Conservation (phyloP, 371 early-diverging fungal genomes). For the Haplosporangium sp. region DNA sequence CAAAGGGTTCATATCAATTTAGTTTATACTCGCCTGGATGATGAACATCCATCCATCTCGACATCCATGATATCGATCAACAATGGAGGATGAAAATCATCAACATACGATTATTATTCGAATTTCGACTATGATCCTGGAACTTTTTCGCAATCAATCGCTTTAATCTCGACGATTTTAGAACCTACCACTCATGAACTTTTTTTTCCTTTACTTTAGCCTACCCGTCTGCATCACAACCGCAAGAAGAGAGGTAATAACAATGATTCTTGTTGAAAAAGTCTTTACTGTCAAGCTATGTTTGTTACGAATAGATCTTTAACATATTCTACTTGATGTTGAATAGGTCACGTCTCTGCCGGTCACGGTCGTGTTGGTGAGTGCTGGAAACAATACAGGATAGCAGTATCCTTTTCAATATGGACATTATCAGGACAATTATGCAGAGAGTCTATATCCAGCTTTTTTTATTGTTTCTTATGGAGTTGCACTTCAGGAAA, state of each 20-base stretch:
- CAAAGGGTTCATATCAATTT: too few relatives aligned
- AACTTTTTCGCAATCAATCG: neutral
- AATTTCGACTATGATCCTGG: neutral
- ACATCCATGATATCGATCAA: slow-evolving; percentile 10
- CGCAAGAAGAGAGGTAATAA: slow-evolving; percentile 84
- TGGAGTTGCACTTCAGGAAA: too few relatives aligned
- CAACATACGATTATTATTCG: neutral
- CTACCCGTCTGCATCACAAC: slow-evolving; percentile 88
- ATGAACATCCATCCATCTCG: slow-evolving; percentile 18
- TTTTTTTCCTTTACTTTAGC: slow-evolving; percentile 57
- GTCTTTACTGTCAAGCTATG: neutral
- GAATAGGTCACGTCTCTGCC: slow-evolving; percentile 86
- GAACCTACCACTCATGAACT: neutral
- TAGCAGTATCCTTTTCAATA: too few relatives aligned
- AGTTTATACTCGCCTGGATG: neutral
- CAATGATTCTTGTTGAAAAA: neutral
- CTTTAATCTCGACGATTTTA: neutral
- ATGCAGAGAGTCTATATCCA: too few relatives aligned
- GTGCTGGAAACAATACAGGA: slow-evolving; percentile 20
- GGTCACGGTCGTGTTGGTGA: slow-evolving; percentile 92
- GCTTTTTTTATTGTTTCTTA: too few relatives aligned
- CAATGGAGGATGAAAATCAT: neutral
- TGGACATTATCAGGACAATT: too few relatives aligned
- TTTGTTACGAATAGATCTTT: too few relatives aligned
- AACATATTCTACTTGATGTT: neutral